Evolutionary conservation across 495 filamentous ascomycete genomes (phyloP), one percentile per base, ranked within the genome.

Genomic region (Corynascus novoguineensis): DNA sequence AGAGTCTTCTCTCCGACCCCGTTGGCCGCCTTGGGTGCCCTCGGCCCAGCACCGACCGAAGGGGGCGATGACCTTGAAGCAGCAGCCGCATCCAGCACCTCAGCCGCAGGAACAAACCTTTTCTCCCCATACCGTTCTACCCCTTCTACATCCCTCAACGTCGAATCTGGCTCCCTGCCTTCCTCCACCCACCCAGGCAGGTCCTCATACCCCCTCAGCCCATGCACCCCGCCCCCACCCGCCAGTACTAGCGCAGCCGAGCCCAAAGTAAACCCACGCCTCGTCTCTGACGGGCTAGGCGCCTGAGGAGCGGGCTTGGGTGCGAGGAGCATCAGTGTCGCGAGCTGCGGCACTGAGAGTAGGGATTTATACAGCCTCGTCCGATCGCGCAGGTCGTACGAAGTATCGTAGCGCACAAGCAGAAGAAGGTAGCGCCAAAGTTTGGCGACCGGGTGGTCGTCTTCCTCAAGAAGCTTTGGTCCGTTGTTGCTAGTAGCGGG

Each of bases 321-420:
- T 2, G 93, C 93, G 0, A 97, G 80, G 0, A 98, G 84, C 60
- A 97, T 84, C 4, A 98, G 78, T 8, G 85, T 91, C 15, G 93
- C 93, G 15, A 98, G 82, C 65, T 96, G 89, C 0, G 92, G 88
- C 11, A 81, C 81, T 21, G 82, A 79, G 1, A 98, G 81, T 4
- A 98, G 81, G 2, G 87, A 83, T 60, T 89, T 90, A 73, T 95
- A 97, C 27, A 96, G 74, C 8, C 93, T 81, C 2, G 91, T 83
- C 21, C 93, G 88, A 64, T 97, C 93, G 37, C 93, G 89, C 5
- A 97, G 83, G 65, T 96, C 91, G 68, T 97, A 98, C 4, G 92
- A 96, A 0, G 85, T 87, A 61, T 96, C 92, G 65, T 97, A 98
- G 57, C 93, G 83, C 12, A 85, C 87, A 7, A 98, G 80, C 32